Evolutionary conservation across 2,329 filamentous ascomycete genomes (phyloP).

Genomic region (Penicillium sp.): DNA sequence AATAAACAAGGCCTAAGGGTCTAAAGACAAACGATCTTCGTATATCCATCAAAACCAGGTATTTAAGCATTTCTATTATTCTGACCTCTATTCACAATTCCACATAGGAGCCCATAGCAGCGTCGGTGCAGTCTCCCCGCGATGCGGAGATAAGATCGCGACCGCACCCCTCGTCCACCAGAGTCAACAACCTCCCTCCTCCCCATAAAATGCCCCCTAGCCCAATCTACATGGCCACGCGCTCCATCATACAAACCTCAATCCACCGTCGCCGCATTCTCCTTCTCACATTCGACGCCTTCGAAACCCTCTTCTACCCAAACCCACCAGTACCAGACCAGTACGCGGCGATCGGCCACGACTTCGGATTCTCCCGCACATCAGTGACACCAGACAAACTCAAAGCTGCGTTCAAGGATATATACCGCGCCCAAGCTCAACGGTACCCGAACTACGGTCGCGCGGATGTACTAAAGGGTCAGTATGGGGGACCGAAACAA

Average conservation of each 20-base stretch:
- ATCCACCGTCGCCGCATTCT: slow-evolving; percentile 34
- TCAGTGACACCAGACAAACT: slow-evolving; percentile 37
- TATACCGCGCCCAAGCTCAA: slow-evolving; percentile 40
- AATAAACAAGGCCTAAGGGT: too few relatives aligned
- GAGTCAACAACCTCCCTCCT: not conserved
- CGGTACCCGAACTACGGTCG: slow-evolving; percentile 54
- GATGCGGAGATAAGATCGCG: slow-evolving; percentile 15
- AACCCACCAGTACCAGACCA: slow-evolving; percentile 47
- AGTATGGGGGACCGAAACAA: slow-evolving; percentile 47
- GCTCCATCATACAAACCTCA: slow-evolving; percentile 3
- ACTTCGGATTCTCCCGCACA: slow-evolving; percentile 42
- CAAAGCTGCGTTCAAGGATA: slow-evolving; percentile 45
- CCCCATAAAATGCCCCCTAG: not conserved
- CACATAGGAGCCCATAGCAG: too few relatives aligned
- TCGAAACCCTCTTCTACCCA: slow-evolving; percentile 53
- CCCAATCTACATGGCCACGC: not conserved
- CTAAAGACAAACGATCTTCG: too few relatives aligned
- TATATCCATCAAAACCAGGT: too few relatives aligned
- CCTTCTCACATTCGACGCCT: slow-evolving; percentile 54
- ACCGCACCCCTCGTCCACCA: not conserved
- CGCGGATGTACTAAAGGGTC: slow-evolving; percentile 41
- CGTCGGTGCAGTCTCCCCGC: not conserved
- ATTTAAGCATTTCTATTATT: too few relatives aligned
- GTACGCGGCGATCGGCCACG: slow-evolving; percentile 48
- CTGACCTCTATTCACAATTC: too few relatives aligned